phyloP scores from a whole-genome alignment of 768 basidiomycete species.

The Leccinum longicurvipes region DNA sequence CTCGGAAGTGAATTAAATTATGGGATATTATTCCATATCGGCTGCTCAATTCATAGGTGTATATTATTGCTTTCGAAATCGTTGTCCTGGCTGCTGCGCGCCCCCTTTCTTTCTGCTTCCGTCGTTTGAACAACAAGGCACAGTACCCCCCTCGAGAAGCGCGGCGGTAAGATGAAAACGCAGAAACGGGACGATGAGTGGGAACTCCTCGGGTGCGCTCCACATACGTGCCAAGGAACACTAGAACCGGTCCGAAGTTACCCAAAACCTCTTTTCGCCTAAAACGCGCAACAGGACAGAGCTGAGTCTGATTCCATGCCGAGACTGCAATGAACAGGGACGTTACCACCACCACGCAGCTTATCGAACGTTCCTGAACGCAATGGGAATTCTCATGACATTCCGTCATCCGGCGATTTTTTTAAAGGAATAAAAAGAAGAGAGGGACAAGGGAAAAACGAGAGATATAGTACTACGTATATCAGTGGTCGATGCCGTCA shows the following conservation, averaged over 20 bases:
- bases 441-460: background rate
- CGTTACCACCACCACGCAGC: background rate
- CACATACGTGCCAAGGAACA: background rate
- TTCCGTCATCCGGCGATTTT: conserved; percentile 15
- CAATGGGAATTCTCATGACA: conserved; percentile 8
- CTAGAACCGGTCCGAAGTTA: conserved; percentile 8
- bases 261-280: background rate
- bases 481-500: conserved; percentile 8
- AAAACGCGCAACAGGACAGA: background rate
- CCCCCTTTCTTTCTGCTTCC: background rate
- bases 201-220: background rate
- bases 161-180: background rate
- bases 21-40: conserved; percentile 13
- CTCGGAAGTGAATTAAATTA: conserved; percentile 8
- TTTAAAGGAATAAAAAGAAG: background rate
- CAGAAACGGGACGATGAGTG: background rate
- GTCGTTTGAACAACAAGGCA: conserved; percentile 5
- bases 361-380: conserved; percentile 11
- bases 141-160: background rate
- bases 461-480: background rate
- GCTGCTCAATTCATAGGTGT: background rate
- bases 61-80: background rate
- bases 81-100: background rate
- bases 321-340: background rate
- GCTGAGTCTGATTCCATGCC: background rate